A percentile compares a stretch with the other conserved stretches of the same genome.
These are phyloP conservation scores for Metschnikowia lunata DNA, from an alignment of 805 yeast species.

Conservation along the genomic window DNA sequence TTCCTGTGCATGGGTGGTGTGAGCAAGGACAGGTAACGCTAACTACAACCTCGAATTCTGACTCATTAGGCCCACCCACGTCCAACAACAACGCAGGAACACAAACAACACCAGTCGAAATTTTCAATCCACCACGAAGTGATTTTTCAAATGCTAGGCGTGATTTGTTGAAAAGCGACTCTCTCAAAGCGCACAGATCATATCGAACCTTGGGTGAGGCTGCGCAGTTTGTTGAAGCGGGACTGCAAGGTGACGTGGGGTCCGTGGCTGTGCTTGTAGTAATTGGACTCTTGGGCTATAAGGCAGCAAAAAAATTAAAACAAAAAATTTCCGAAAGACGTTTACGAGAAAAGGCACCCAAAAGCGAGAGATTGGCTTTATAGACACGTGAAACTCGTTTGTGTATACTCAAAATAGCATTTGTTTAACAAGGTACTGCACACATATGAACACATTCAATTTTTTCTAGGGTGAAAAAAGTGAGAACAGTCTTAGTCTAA, in stretches of 20 bases:
- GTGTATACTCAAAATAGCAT: no score
- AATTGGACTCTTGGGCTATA: slow-evolving; percentile 3
- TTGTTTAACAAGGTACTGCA: neutral
- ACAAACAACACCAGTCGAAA: neutral
- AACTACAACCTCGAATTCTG: slow-evolving; percentile 4
- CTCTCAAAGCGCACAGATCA: neutral
- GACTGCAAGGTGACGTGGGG: slow-evolving; percentile 2
- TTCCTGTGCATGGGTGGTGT: slow-evolving; percentile 72
- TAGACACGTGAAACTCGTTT: no score
- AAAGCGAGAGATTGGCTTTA: no score
- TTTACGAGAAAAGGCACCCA: neutral
- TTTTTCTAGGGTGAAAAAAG: slow-evolving; percentile 2
- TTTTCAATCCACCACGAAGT: slow-evolving; percentile 4
- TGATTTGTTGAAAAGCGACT: neutral
- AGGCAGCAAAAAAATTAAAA: neutral
- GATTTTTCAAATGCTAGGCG: slow-evolving; percentile 1
- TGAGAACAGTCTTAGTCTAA: neutral
- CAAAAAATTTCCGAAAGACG: neutral
- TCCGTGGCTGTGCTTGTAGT: slow-evolving; percentile 7
- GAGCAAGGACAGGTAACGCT: slow-evolving; percentile 41
- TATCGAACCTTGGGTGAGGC: neutral
- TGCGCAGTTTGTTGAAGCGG: slow-evolving; percentile 1
- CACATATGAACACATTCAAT: neutral
- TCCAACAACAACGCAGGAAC: neutral
- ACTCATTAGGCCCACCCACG: slow-evolving; percentile 3